Evolutionary conservation across 352 stramenopile genomes (phyloP).

Genomic region (Phytophthora palmivora): DNA sequence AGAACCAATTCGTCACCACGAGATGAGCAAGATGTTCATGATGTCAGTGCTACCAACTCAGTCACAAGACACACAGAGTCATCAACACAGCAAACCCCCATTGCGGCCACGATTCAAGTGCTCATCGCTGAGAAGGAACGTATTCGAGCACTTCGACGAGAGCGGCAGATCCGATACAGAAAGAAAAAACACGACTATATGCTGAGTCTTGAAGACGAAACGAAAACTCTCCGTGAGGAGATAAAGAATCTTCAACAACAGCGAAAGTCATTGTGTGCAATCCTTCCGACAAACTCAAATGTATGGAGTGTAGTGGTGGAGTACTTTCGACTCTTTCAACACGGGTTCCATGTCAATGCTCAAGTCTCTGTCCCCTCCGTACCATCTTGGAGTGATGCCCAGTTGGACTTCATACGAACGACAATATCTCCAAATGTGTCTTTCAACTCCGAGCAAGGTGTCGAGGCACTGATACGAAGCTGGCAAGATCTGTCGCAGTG

Average conservation of each 20-base stretch:
- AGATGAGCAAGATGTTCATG: no score
- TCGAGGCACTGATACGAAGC: constrained; percentile 7
- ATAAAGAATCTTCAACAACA: constrained; percentile 1
- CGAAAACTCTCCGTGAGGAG: neutral
- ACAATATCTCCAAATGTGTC: constrained; percentile 9
- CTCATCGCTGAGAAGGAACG: neutral
- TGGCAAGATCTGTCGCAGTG: constrained; percentile 5
- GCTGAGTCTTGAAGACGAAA: constrained; percentile 1
- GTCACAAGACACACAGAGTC: no score
- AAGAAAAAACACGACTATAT: constrained; percentile 20
- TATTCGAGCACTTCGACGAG: constrained; percentile 4
- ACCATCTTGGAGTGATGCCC: neutral
- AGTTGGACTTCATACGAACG: constrained; percentile 11
- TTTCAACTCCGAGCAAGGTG: constrained; percentile 10
- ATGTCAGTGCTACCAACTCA: no score
- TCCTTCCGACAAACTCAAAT: neutral
- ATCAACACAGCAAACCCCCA: neutral
- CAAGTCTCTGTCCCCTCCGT: neutral
- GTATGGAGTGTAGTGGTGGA: constrained; percentile 11
- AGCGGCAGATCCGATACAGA: constrained; percentile 17
- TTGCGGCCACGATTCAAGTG: neutral
- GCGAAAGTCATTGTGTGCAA: neutral
- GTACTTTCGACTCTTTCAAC: constrained; percentile 17
- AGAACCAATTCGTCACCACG: no score
- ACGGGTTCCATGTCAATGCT: neutral